Evolutionary conservation across 2,329 filamentous ascomycete genomes (phyloP).

Genomic region (Colletotrichum theobromicola): DNA sequence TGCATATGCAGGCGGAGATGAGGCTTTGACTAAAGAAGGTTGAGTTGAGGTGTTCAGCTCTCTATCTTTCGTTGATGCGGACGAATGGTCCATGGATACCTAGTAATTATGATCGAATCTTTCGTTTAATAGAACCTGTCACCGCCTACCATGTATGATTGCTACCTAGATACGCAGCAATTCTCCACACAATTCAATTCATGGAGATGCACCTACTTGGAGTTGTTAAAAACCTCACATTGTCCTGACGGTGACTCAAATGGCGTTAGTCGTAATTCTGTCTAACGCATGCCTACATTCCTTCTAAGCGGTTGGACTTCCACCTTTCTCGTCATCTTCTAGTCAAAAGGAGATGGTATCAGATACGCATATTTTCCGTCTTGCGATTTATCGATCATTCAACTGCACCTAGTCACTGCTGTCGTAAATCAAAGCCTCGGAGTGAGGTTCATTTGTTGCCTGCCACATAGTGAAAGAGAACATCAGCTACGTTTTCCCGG

Average conservation of each 20-base stretch:
- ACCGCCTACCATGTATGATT: no score
- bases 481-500: not conserved
- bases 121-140: not conserved
- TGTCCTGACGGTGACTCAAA: no score
- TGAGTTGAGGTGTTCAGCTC: not conserved
- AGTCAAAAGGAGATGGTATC: no score
- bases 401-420: not conserved
- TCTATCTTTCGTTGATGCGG: not conserved
- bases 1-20: constrained; percentile 2
- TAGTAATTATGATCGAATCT: not conserved
- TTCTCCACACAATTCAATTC: no score
- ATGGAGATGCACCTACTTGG: no score
- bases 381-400: not conserved
- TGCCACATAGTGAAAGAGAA: fast-evolving
- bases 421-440: not conserved
- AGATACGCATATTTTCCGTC: fast-evolving
- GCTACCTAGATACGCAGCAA: no score
- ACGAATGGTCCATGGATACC: not conserved
- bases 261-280: no score
- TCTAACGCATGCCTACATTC: no score
- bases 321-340: no score
- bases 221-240: no score
- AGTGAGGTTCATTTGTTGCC: fast-evolving
- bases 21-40: not conserved
- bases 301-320: no score